Evolutionary conservation across 2,329 filamentous ascomycete species (phyloP).

Genomic region (Colletotrichum magnum): DNA sequence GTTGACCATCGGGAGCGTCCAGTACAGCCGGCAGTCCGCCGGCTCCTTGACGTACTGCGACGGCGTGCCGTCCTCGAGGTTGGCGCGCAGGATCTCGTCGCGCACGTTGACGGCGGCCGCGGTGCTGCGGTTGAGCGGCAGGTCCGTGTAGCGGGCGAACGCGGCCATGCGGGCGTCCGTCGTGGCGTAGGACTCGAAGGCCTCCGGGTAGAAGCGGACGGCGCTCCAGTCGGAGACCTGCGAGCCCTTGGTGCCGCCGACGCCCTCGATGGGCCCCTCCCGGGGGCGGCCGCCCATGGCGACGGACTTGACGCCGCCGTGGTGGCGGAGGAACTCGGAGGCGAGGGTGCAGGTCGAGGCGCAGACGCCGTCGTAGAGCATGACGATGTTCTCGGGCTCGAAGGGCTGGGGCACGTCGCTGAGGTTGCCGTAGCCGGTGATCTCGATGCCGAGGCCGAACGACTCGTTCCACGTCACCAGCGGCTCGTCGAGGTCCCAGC

Average conservation of each 20-base stretch:
- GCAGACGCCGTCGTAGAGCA: constrained; percentile 73
- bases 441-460: constrained; percentile 59
- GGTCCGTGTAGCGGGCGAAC: constrained; percentile 48
- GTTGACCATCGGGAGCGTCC: constrained; percentile 63
- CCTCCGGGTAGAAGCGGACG: constrained; percentile 47
- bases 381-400: constrained; percentile 68
- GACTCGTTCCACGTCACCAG: constrained; percentile 57
- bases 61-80: constrained; percentile 57
- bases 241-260: constrained; percentile 68
- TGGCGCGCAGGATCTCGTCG: constrained; percentile 54
- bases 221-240: constrained; percentile 52
- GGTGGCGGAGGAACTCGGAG: constrained; percentile 65
- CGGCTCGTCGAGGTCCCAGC: constrained; percentile 64
- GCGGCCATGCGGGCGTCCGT: constrained; percentile 48
- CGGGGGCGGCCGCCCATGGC: constrained; percentile 66
- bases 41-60: constrained; percentile 64
- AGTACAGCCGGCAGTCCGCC: constrained; percentile 66
- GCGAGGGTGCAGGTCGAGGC: constrained; percentile 72
- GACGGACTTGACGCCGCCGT: constrained; percentile 68
- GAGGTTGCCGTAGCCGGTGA: constrained; percentile 65
- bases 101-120: constrained; percentile 54
- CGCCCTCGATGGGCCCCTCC: constrained; percentile 64
- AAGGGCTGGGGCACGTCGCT: constrained; percentile 67
- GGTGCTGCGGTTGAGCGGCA: constrained; percentile 52
- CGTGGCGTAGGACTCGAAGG: constrained; percentile 42